Evolutionary conservation across 495 filamentous ascomycete species (phyloP).

Genomic region (Aspergillus asperescens): DNA sequence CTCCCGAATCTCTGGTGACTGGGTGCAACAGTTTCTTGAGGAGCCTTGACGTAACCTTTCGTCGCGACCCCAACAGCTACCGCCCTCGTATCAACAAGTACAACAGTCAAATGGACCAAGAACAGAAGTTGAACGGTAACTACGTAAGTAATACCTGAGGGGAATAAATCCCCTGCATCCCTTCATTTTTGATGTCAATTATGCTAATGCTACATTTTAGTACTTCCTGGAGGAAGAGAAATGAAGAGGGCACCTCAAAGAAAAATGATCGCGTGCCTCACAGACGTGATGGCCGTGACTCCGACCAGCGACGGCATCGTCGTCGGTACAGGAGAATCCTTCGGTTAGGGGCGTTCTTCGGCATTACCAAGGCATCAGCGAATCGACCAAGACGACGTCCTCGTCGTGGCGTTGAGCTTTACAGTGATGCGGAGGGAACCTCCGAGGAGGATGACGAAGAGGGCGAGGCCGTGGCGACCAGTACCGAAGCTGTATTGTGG

Average conservation of each 20-base stretch:
- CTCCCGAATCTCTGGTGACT: constrained; percentile 84
- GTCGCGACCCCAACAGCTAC: constrained; percentile 93
- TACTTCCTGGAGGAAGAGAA: constrained; percentile 93
- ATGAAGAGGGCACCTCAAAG: constrained; percentile 59
- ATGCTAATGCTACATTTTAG: constrained; percentile 13
- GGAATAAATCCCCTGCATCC: neutral
- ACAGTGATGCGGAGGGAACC: constrained; percentile 39
- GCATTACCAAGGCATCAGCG: constrained; percentile 41
- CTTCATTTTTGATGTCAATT: neutral
- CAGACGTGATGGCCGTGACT: constrained; percentile 39
- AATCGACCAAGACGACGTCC: constrained; percentile 28
- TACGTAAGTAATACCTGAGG: constrained; percentile 76
- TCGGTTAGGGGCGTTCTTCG: constrained; percentile 38
- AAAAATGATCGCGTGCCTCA: constrained; percentile 42
- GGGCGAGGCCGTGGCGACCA: constrained; percentile 26
- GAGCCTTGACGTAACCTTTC: constrained; percentile 95
- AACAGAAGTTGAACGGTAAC: constrained; percentile 91
- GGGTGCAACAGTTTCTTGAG: constrained; percentile 96
- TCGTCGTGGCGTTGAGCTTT: constrained; percentile 22
- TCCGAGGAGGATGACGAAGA: constrained; percentile 50
- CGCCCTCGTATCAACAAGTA: constrained; percentile 97
- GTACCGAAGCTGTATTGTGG: neutral
- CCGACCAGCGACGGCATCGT: constrained; percentile 33
- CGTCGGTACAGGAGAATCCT: constrained; percentile 32
- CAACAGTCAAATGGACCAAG: constrained; percentile 91